A percentile compares a stretch with the other conserved stretches of the same genome.
phyloP scores from a whole-genome alignment of 768 basidiomycete genomes.

The Hypsizygus marmoreus region DNA sequence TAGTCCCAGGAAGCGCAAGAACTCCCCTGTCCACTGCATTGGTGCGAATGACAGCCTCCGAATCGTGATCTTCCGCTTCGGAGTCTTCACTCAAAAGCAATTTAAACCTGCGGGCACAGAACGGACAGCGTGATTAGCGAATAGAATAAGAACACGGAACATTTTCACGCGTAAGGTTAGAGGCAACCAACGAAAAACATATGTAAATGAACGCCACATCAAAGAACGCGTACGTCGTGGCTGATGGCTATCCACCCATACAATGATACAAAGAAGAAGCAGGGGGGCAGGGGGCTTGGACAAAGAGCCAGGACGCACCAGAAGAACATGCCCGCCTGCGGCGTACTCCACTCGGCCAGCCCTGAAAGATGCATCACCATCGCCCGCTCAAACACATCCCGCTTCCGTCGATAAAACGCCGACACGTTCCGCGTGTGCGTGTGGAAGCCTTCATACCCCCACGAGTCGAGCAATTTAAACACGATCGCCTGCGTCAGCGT shows the following conservation, averaged over 20 bases:
- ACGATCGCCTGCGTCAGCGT: slow-evolving; percentile 62
- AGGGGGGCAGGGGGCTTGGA: too few relatives aligned
- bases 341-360: slow-evolving; percentile 67
- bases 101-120: slow-evolving; percentile 54
- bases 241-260: too few relatives aligned
- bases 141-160: neutral
- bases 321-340: slow-evolving; percentile 87
- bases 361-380: slow-evolving; percentile 70
- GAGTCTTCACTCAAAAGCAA: slow-evolving; percentile 43
- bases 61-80: slow-evolving; percentile 56
- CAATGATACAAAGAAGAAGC: too few relatives aligned
- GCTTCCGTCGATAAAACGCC: slow-evolving; percentile 64
- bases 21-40: slow-evolving; percentile 76
- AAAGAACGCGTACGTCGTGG: too few relatives aligned
- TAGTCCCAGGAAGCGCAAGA: slow-evolving; percentile 80
- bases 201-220: too few relatives aligned
- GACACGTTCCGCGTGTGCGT: slow-evolving; percentile 66
- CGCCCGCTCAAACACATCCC: slow-evolving; percentile 72
- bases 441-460: slow-evolving; percentile 74
- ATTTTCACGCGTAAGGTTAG: neutral
- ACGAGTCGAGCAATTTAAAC: slow-evolving; percentile 53
- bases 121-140: too few relatives aligned
- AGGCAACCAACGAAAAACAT: too few relatives aligned
- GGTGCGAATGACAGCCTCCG: slow-evolving; percentile 62
- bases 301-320: slow-evolving; percentile 55